phyloP scores from a whole-genome alignment of 2,329 filamentous ascomycete species.

The Fusarium sp. region DNA sequence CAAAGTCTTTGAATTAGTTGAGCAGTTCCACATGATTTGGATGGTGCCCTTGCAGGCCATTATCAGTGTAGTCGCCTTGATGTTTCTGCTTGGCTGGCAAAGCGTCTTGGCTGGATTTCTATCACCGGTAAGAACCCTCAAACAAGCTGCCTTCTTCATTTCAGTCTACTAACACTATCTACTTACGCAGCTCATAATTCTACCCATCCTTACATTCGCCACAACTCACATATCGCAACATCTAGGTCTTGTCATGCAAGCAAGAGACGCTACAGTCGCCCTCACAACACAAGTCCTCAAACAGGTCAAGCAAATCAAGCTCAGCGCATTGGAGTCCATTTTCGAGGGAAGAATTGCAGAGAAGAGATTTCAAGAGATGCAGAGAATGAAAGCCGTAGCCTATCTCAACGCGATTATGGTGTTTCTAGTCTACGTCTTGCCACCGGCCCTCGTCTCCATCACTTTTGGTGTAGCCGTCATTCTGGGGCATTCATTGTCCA shows the following conservation, averaged over 20 bases:
- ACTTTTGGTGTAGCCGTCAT: background rate
- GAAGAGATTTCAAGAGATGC: background rate
- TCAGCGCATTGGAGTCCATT: background rate
- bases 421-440: background rate
- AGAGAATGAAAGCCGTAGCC: background rate
- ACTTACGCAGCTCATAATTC: no score
- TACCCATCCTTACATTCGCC: no score
- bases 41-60: background rate
- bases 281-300: background rate
- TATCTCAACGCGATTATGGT: background rate
- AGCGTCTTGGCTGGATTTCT: background rate
- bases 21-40: background rate
- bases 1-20: background rate
- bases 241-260: background rate
- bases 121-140: background rate
- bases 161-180: no score
- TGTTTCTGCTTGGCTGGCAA: conserved; percentile 2
- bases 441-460: background rate
- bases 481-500: background rate
- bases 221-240: no score
- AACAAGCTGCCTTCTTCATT: no score
- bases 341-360: background rate
- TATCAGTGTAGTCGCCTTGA: background rate
- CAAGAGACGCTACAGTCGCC: background rate
- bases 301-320: background rate